Conservation (phyloP, 768 basidiomycete species). For the Flagelloscypha sp. region DNA sequence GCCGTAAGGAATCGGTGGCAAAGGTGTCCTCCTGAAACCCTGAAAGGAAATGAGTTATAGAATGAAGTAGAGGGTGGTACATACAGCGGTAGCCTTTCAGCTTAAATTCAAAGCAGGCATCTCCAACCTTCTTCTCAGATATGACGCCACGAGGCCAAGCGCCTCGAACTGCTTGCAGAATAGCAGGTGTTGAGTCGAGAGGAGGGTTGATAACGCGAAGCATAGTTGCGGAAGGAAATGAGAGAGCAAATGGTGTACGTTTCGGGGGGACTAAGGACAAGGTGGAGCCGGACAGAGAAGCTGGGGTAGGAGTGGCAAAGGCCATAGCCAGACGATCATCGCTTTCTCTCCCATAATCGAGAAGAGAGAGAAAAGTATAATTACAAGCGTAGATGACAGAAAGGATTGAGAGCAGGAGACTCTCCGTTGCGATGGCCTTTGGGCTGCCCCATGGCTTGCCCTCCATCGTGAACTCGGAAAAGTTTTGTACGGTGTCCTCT, state of each 20-base stretch:
- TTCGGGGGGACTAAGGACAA: constrained; percentile 29
- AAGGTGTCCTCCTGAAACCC: constrained; percentile 78
- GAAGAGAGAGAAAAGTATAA: constrained; percentile 54
- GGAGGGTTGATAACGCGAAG: constrained; percentile 75
- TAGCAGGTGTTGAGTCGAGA: constrained; percentile 67
- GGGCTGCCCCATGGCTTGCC: constrained; percentile 69
- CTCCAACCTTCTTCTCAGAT: constrained; percentile 67
- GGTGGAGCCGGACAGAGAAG: constrained; percentile 18
- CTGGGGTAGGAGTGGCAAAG: constrained; percentile 46
- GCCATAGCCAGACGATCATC: constrained; percentile 68
- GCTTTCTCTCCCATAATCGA: constrained; percentile 71
- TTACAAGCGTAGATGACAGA: constrained; percentile 54
- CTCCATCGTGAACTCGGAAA: constrained; percentile 59
- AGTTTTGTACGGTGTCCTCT: constrained; percentile 48
- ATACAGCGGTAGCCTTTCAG: constrained; percentile 74
- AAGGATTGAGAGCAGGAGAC: constrained; percentile 60
- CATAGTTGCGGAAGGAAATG: constrained; percentile 57
- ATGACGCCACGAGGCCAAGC: constrained; percentile 78
- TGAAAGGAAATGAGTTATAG: constrained; percentile 21
- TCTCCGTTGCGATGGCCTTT: constrained; percentile 59
- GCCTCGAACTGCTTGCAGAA: constrained; percentile 67
- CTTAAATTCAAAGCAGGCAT: constrained; percentile 71
- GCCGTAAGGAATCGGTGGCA: constrained; percentile 61
- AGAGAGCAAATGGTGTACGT: constrained; percentile 58
- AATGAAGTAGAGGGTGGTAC: constrained; percentile 18